phyloP scores from a whole-genome alignment of 345 rosid genomes.

The Geranium rotundifolium region DNA sequence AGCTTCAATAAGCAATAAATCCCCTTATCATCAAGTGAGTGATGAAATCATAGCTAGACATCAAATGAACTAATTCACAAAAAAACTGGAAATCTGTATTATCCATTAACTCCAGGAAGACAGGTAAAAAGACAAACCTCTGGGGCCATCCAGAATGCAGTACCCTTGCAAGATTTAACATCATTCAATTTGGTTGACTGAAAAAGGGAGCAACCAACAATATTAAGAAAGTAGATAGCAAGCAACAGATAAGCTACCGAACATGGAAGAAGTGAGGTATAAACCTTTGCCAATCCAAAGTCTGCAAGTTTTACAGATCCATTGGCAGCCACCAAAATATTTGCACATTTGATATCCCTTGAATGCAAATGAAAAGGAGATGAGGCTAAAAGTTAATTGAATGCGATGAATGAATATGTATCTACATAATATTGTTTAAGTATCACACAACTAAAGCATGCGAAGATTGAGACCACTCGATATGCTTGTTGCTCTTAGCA shows the following conservation, averaged over 20 bases:
- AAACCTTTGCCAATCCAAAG: slow-evolving; percentile 94
- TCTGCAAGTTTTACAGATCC: slow-evolving; percentile 91
- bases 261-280: too few relatives aligned
- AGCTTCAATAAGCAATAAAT: too few relatives aligned
- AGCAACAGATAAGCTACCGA: too few relatives aligned
- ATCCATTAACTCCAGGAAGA: too few relatives aligned
- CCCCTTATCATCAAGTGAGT: too few relatives aligned
- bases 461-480: too few relatives aligned
- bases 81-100: too few relatives aligned
- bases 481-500: too few relatives aligned
- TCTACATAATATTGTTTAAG: background rate
- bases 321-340: slow-evolving; percentile 64
- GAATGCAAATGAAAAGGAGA: slow-evolving; percentile 10
- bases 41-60: too few relatives aligned
- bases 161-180: slow-evolving; percentile 73
- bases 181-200: slow-evolving; percentile 76
- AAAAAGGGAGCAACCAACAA: background rate
- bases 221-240: slow-evolving; percentile 8
- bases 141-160: slow-evolving; percentile 98
- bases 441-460: too few relatives aligned
- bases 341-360: slow-evolving; percentile 95
- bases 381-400: background rate
- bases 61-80: too few relatives aligned
- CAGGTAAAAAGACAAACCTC: slow-evolving; percentile 45
- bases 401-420: too few relatives aligned